phyloP scores from a whole-genome alignment of 2,329 filamentous ascomycete genomes.

The Geosmithia morbida region DNA sequence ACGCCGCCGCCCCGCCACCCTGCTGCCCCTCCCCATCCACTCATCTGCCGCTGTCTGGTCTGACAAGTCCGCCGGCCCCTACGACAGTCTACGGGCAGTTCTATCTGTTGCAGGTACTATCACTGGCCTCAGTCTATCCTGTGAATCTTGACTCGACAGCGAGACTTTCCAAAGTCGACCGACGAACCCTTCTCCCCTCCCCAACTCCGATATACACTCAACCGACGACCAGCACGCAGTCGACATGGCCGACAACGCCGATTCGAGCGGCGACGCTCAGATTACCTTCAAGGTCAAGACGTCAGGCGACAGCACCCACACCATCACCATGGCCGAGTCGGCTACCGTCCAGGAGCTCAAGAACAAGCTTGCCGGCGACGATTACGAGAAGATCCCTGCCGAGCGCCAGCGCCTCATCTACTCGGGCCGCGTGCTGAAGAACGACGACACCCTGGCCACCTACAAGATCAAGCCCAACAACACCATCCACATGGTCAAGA shows the following conservation, averaged over 20 bases:
- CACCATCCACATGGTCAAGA: conserved; percentile 93
- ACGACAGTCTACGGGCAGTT: background rate
- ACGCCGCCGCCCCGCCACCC: background rate
- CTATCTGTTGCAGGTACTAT: too few species aligned
- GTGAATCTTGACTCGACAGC: background rate
- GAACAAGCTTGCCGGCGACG: conserved; percentile 64
- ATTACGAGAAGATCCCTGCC: conserved; percentile 74
- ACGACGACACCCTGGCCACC: conserved; percentile 67
- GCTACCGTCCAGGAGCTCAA: conserved; percentile 79
- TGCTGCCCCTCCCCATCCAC: background rate
- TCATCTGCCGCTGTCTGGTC: background rate
- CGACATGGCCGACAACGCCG: conserved; percentile 51
- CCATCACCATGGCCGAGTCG: conserved; percentile 62
- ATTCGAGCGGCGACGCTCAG: conserved; percentile 51
- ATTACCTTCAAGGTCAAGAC: conserved; percentile 96
- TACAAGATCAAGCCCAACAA: conserved; percentile 96
- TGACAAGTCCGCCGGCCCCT: background rate
- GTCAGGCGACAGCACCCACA: conserved; percentile 78
- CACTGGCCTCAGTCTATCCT: too few species aligned
- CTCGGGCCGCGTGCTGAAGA: conserved; percentile 92
- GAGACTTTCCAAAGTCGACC: background rate
- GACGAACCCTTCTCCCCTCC: background rate
- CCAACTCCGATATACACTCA: background rate
- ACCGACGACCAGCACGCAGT: background rate
- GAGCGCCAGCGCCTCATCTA: conserved; percentile 94